phyloP scores from a whole-genome alignment of 768 basidiomycete genomes.

The Macrolepiota dolichaula region DNA sequence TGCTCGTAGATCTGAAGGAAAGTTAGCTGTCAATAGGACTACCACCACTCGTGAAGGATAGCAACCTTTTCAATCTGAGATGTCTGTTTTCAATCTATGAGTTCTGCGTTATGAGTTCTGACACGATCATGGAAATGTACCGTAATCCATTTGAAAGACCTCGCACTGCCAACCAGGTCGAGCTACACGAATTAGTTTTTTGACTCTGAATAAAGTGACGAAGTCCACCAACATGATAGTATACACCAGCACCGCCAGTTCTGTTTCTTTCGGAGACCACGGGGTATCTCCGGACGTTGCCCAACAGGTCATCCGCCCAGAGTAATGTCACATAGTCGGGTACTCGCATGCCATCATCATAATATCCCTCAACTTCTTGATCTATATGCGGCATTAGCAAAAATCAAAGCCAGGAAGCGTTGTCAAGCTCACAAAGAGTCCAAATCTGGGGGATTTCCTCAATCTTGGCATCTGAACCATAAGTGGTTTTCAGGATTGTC shows the following conservation, averaged over 20 bases:
- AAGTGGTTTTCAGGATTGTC: constrained; percentile 49
- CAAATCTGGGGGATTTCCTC: constrained; percentile 60
- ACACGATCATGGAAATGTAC: constrained; percentile 24
- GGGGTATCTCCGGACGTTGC: constrained; percentile 64
- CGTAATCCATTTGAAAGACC: constrained; percentile 71
- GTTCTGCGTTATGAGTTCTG: not conserved
- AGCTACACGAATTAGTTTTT: constrained; percentile 23
- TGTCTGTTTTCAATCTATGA: constrained; percentile 27
- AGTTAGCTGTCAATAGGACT: not conserved
- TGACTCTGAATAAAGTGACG: too few species aligned
- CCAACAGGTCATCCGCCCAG: constrained; percentile 76
- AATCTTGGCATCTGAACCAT: constrained; percentile 35
- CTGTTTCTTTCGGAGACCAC: constrained; percentile 51
- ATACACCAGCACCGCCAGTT: constrained; percentile 65
- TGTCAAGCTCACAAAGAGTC: constrained; percentile 43
- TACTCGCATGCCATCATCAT: constrained; percentile 57
- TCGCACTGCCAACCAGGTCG: constrained; percentile 55
- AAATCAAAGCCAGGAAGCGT: not conserved
- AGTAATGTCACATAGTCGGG: constrained; percentile 60
- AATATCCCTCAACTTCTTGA: constrained; percentile 64
- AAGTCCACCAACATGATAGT: constrained; percentile 49
- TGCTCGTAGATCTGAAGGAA: constrained; percentile 53
- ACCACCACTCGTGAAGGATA: too few species aligned
- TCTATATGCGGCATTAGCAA: constrained; percentile 22
- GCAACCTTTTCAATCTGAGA: constrained; percentile 48